Evolutionary conservation across 768 basidiomycete genomes (phyloP), one percentile per base, ranked within the genome.

Genomic region (Phaeolepiota aurea): DNA sequence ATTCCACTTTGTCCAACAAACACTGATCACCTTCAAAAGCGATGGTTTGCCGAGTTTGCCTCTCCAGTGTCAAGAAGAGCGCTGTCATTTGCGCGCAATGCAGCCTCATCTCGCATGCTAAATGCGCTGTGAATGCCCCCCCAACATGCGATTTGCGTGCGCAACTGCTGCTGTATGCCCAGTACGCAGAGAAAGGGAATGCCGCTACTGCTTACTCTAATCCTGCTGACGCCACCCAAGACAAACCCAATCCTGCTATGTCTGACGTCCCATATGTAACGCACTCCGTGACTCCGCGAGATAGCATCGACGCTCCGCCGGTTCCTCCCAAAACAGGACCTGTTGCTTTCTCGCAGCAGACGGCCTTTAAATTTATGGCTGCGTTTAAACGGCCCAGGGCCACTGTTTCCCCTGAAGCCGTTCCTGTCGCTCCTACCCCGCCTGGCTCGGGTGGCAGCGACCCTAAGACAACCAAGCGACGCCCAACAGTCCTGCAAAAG

Each of bases 51-150:
- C 75, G 88, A 28, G 82, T 96, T 12, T 96, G 93, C 58, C 70
- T 79, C 43, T 63, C 69, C 30, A 74, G 70, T 45, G 83, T 89
- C 50, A 92, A 89, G 71, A 90, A 85, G 62, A 82, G 72, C 42
- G 91, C 87, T 1, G 82, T 92, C 5, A 68, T 97, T 4, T 97
- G 93, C 54, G 80, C 84, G 30, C 79, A 82, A 47, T 97, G 93
- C 64, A 90, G 82, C 49, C 74, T 97, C 44, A 87, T 97, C 45
- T 78, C 83, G 18, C 93, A 97, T 57, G 64, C 79, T 16, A 83
- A 82, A 54, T 91, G 89, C 49, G 75, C 79, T 0, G 50, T 60
- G 23, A 77, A 82, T 44, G 83, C 88, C 1, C 79, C 86, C 5
- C 80, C 82, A 3, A 86, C 82, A 2, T 91, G 88, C 51, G 85